Evolutionary conservation across 1,139 yeast genomes (phyloP), one percentile per base, ranked within the genome.

Genomic region (Diutina pseudorugosa): DNA sequence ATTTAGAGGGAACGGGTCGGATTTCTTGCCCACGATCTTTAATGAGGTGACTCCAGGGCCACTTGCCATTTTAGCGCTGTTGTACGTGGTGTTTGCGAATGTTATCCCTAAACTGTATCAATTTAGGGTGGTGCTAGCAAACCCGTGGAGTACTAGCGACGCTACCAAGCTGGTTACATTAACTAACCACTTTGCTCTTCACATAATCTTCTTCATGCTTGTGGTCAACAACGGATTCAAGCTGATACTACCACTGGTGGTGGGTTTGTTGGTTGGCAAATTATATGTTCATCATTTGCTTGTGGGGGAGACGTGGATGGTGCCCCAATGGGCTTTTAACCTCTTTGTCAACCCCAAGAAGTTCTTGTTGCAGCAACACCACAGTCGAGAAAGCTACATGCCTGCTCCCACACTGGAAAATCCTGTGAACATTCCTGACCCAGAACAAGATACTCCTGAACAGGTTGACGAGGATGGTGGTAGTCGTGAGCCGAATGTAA

Each of bases 201-300:
- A 80, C 58, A 59, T 82, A 6, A 57, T 83, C 12, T 77, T 75
- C 47, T 65, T 77, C 8, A 72, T 83, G 47, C 63, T 86, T 48
- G 62, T 79, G 3, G 57, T 82, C 8, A 75, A 79, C 57, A 82
- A 82, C 60, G 87, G 84, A 0, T 63, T 73, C 51, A 64, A 65
- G 51, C 75, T 84, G 40, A 57, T 80, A 1, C 58, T 81, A 1
- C 79, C 82, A 7, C 74, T 83, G 11, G 50, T 74, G 1, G 62
- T 78, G 11, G 94, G 94, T 0, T 72, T 84, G 62, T 55, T 76
- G 2, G 62, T 84, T n/a, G 90, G 91, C 3, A 75, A 73, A 51
- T 64, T 83, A 48, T 69, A 82, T 54, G 67, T 70, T 16, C 69
- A 74, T 55, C 84, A 80, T 41, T 64, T 85, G 9, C 64, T 85